Evolutionary conservation across 345 rosid genomes (phyloP).

Genomic region (Aegle marmelos): DNA sequence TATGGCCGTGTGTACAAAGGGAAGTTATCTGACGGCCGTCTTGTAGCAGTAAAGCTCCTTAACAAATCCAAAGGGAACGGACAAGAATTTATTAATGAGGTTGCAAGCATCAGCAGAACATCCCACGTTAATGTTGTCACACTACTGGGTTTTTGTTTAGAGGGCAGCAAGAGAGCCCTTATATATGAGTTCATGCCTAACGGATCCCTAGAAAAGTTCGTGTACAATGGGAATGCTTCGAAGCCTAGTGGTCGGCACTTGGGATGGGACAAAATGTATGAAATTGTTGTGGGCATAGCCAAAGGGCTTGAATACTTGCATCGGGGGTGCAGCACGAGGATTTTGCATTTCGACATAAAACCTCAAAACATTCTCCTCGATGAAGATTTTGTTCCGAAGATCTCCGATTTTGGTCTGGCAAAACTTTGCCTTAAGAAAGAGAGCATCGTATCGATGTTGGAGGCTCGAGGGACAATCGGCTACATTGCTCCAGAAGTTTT

Average conservation of each 20-base stretch:
- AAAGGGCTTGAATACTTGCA: constrained; percentile 36
- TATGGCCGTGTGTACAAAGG: constrained; percentile 20
- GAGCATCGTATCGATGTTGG: constrained; percentile 16
- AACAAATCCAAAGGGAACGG: constrained; percentile 22
- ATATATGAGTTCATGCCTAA: constrained; percentile 31
- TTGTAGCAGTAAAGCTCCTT: constrained; percentile 25
- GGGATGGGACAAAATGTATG: constrained; percentile 21
- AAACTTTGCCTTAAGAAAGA: constrained; percentile 16
- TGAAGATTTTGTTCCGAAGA: constrained; percentile 7
- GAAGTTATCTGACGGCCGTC: constrained; percentile 9
- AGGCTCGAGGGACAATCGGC: constrained; percentile 11
- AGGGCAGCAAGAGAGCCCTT: constrained; percentile 17
- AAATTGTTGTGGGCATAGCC: constrained; percentile 21
- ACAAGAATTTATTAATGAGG: constrained; percentile 31
- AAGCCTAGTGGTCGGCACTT: neutral
- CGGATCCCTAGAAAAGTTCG: constrained; percentile 29
- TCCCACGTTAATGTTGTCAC: no score
- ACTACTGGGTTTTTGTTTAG: neutral
- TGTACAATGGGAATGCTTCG: neutral
- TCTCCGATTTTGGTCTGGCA: constrained; percentile 21
- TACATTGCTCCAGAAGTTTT: constrained; percentile 28
- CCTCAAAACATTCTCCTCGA: constrained; percentile 23
- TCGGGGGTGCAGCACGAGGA: constrained; percentile 27
- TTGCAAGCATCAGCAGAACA: constrained; percentile 9
- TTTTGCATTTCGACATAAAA: constrained; percentile 35